Evolutionary conservation across 2,329 filamentous ascomycete species (phyloP).

Genomic region (Calonectria honghensis): DNA sequence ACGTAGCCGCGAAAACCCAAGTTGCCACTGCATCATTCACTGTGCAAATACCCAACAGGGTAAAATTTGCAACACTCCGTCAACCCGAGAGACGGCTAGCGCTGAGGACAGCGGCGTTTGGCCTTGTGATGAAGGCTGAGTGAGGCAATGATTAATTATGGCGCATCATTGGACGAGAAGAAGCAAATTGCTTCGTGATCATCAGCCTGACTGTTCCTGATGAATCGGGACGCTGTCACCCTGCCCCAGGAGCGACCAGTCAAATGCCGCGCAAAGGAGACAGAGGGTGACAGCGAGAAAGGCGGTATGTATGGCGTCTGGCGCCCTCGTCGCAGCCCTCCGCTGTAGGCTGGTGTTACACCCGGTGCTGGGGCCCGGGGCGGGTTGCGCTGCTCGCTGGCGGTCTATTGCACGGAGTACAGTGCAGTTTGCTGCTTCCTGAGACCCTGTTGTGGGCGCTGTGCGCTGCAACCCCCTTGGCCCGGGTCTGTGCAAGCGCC

Average conservation of each 20-base stretch:
- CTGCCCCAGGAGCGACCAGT: slow-evolving; percentile 29
- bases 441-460: background rate
- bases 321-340: background rate
- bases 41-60: background rate
- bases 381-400: slow-evolving; percentile 1
- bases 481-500: slow-evolving; percentile 54
- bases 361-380: background rate
- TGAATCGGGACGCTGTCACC: background rate
- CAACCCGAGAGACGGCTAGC: background rate
- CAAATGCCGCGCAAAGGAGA: slow-evolving; percentile 25
- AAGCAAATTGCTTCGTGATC: slow-evolving; percentile 17
- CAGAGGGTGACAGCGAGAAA: background rate
- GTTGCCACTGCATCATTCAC: background rate
- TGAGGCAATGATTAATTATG: background rate
- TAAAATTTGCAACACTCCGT: background rate
- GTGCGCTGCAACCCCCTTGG: slow-evolving; percentile 46
- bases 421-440: slow-evolving; percentile 19
- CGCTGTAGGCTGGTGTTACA: background rate
- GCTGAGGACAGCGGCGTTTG: background rate
- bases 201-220: slow-evolving; percentile 17
- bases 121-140: background rate
- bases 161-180: background rate
- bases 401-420: background rate
- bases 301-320: background rate
- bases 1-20: background rate